A percentile compares a stretch with the other conserved stretches of the same genome.
phyloP scores from a whole-genome alignment of 768 basidiomycete genomes.

The Leucocoprinus birnbaumii region DNA sequence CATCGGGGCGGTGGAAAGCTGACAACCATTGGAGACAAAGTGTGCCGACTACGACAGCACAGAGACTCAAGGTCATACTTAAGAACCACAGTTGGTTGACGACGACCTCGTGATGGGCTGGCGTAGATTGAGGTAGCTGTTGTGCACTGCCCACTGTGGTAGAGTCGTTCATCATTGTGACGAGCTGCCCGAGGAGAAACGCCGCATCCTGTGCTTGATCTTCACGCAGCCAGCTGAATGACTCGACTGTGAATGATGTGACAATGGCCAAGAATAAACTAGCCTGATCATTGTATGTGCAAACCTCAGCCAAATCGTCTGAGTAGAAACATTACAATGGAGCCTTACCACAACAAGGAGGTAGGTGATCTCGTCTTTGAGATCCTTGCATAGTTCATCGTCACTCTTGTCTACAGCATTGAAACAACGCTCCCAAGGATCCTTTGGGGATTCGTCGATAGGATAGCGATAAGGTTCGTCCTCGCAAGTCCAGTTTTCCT shows the following conservation, averaged over 20 bases:
- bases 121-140: neutral
- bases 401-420: conserved; percentile 4
- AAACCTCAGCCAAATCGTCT: neutral
- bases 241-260: conserved; percentile 1
- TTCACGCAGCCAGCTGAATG: conserved; percentile 1
- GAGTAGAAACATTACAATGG: no score
- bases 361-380: conserved; percentile 8
- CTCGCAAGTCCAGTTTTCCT: conserved; percentile 3
- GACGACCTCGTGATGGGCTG: neutral
- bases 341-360: conserved; percentile 8
- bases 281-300: neutral
- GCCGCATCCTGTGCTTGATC: neutral
- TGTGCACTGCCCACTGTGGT: neutral
- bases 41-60: conserved; percentile 2
- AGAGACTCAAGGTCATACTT: conserved; percentile 9
- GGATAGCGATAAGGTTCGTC: conserved; percentile 2
- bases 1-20: neutral
- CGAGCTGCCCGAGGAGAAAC: neutral
- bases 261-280: conserved; percentile 10
- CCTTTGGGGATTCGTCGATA: neutral
- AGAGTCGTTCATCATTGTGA: conserved; percentile 4
- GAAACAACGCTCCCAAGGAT: conserved; percentile 9
- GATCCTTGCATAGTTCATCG: conserved; percentile 2
- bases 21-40: conserved; percentile 12
- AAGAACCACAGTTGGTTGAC: conserved; percentile 11